Evolutionary conservation across 352 stramenopile genomes (phyloP), one percentile per base, ranked within the genome.

Genomic region (Phytophthora multivora): DNA sequence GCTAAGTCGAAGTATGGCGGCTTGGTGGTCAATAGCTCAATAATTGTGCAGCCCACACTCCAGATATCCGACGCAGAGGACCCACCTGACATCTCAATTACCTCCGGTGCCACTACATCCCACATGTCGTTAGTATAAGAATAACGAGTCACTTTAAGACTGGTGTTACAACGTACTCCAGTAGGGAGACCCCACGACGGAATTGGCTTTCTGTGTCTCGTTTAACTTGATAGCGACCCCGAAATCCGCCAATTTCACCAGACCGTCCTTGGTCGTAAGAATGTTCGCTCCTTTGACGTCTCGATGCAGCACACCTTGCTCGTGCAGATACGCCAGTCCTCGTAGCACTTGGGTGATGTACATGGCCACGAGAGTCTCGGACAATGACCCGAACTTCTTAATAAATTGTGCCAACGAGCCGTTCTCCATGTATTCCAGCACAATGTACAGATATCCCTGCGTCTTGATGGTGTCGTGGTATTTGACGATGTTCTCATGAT

Each of bases 401-500:
- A 97, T 88, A 57, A 97, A 96, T 65, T 95, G 85, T 16, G 91
- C 86, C 49, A 98, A 71, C 15, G 89, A 97, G 21, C 92, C 92
- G 57, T 98, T 97, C 58, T 98, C 93, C 91, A 98, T 98, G 76
- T 97, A 98, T 69, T 96, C 88, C 12, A 96, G 71, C 39, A 96
- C 84, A 59, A 96, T 96, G 62, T 94, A 91, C 16, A 96, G 60
- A 18, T 71, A 88, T 26, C 77, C 75, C 43, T 91, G 79, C 40
- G 86, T 93, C 68, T 90, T 88, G 73, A 98, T 97, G 23, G 90
- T 97, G 75, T 98, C 93, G 63, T 96, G 87, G 73, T 98, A 98
- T 76, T 97, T 97, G 63, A 98, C 94, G 40, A 98, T 98, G 71
- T 98, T 98, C 45, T 93, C 85, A 57, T 98, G 94, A 38, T 98